Conservation (phyloP, 2,329 filamentous ascomycete species). For the Verticillium albo-atrum region DNA sequence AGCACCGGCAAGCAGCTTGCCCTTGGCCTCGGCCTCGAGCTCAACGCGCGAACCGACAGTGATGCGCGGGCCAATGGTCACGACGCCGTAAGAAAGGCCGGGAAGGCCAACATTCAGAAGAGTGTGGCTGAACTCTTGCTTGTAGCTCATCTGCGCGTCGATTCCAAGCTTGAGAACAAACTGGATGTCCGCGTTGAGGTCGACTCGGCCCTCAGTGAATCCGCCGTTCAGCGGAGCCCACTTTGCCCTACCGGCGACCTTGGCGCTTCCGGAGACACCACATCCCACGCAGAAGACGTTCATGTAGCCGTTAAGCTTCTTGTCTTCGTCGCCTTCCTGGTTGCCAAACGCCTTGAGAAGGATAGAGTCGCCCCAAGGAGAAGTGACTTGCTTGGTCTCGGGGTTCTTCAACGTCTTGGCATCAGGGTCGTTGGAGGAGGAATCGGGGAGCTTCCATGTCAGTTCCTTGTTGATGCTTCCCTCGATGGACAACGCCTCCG, state of each 20-base stretch:
- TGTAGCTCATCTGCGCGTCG: constrained; percentile 18
- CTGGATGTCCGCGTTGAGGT: constrained; percentile 16
- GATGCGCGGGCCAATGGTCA: constrained; percentile 19
- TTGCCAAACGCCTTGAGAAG: constrained; percentile 20
- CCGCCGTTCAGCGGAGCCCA: constrained; percentile 17
- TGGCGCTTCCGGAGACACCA: constrained; percentile 19
- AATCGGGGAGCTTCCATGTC: constrained; percentile 15
- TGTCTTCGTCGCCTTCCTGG: constrained; percentile 7
- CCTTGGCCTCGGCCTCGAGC: constrained; percentile 17
- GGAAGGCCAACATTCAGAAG: constrained; percentile 19
- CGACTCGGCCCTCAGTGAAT: constrained; percentile 18
- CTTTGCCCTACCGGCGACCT: constrained; percentile 18
- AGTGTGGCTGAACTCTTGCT: constrained; percentile 13
- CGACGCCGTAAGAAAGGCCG: constrained; percentile 17
- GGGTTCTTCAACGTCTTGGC: constrained; percentile 13
- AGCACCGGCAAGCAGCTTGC: constrained; percentile 21
- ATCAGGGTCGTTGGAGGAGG: neutral
- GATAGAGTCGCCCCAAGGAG: constrained; percentile 23
- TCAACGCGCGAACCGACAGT: constrained; percentile 15
- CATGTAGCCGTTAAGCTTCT: constrained; percentile 17
- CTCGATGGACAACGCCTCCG: constrained; percentile 5
- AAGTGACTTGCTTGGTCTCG: constrained; percentile 14
- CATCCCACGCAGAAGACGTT: constrained; percentile 26
- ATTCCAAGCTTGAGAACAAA: constrained; percentile 24
- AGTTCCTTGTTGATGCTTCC: constrained; percentile 11